Evolutionary conservation across 108 stramenopile genomes (phyloP), one percentile per base, ranked within the genome.

Genomic region (Cyclotella baltica): DNA sequence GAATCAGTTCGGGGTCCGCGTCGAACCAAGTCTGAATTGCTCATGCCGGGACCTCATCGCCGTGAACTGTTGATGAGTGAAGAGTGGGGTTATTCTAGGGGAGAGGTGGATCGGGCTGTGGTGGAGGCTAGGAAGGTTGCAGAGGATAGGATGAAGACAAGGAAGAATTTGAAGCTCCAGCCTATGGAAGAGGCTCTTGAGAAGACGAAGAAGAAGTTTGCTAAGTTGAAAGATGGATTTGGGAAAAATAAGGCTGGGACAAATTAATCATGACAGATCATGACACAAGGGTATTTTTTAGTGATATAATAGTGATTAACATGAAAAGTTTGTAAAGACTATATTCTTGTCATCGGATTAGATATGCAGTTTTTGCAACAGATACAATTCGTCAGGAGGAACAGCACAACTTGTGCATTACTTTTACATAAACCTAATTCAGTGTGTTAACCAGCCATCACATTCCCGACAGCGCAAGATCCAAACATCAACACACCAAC

Each of bases 401-500:
- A 11, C 10, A 43, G 10, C 10, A n/a, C 47, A 2, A 1, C 2
- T 6, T 48, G 47, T 6, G 2, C 2, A 48, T 48, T n/a, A 48
- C n/a, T 48, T n/a, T n/a, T n/a, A n/a, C 47, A 48, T 48, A 6
- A 48, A 16, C 19, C 47, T n/a, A 6, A 48, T 6, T 2, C 19
- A 48, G 47, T 48, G 59, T n/a, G n/a, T 31, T 18, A 35, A 53
- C 62, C 62, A 38, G 73, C 73, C 73, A 78, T 59, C 33, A 75
- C 25, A 38, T 81, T 86, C 3, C 89, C 88, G 3, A 52, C 79
- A 29, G 91, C 78, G 71, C 93, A 88, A 13, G 92, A 88, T 23
- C 72, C 90, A 88, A 96, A 88, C 20, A 96, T 73, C 2, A 93
- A 74, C 38, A 85, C 88, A 20, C 95, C 96, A 19, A 92, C 89